phyloP scores from a whole-genome alignment of 2,329 filamentous ascomycete species.

The Coniochaeta sp. region DNA sequence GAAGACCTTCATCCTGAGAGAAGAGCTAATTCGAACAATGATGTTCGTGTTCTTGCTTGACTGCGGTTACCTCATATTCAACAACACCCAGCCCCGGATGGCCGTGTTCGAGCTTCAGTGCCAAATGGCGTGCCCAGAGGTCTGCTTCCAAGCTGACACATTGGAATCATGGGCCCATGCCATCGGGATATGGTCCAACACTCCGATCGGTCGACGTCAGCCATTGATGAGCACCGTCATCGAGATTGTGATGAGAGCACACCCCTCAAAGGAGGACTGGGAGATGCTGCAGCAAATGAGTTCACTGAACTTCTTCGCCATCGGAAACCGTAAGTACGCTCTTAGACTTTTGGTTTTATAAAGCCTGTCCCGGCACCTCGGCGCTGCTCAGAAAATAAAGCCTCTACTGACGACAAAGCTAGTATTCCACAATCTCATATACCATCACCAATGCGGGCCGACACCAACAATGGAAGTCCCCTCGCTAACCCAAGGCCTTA shows the following conservation, averaged over 20 bases:
- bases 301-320: background rate
- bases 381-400: background rate
- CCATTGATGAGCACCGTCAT: background rate
- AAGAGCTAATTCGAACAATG: background rate
- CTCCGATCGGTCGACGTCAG: background rate
- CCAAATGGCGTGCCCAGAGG: background rate
- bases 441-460: background rate
- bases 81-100: background rate
- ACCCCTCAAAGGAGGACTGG: background rate
- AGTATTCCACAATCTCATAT: background rate
- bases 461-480: background rate
- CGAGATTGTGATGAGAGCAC: background rate
- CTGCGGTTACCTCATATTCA: background rate
- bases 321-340: background rate
- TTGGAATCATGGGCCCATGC: background rate
- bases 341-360: too few species aligned
- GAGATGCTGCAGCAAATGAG: background rate
- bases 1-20: background rate
- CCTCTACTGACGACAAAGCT: background rate
- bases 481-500: background rate
- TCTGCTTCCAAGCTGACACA: background rate
- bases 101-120: background rate
- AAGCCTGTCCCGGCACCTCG: too few species aligned
- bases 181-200: background rate
- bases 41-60: background rate